Conservation (phyloP, 2,329 filamentous ascomycete genomes). For the Trichoderma lentiforme region DNA sequence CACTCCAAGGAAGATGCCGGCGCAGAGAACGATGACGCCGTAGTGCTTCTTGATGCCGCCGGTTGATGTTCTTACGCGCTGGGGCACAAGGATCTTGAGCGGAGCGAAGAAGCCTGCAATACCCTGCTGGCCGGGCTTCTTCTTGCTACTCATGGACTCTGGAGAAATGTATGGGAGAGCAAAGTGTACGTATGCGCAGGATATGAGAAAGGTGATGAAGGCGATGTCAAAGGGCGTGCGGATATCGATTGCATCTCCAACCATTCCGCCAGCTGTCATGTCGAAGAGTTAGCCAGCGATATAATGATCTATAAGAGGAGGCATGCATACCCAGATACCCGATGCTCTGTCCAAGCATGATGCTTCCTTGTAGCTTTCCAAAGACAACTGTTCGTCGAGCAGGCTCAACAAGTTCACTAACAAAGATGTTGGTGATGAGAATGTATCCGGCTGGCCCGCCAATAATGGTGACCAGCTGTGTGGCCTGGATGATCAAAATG, state of each 20-base stretch:
- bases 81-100: slow-evolving; percentile 58
- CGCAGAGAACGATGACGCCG: slow-evolving; percentile 61
- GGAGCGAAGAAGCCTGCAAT: slow-evolving; percentile 61
- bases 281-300: background rate
- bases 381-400: slow-evolving; percentile 60
- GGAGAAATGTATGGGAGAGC: slow-evolving; percentile 51
- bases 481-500: slow-evolving; percentile 65
- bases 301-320: too few relatives aligned
- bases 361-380: slow-evolving; percentile 61
- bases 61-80: slow-evolving; percentile 48
- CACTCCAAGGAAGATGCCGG: slow-evolving; percentile 65
- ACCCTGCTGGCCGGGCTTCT: slow-evolving; percentile 27
- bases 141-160: slow-evolving; percentile 26
- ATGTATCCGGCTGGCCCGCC: slow-evolving; percentile 69
- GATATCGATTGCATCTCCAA: slow-evolving; percentile 62
- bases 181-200: slow-evolving; percentile 41
- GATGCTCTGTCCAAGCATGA: slow-evolving; percentile 64
- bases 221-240: slow-evolving; percentile 63
- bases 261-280: slow-evolving; percentile 54
- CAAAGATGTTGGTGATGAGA: slow-evolving; percentile 65
- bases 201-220: slow-evolving; percentile 51
- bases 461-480: slow-evolving; percentile 64
- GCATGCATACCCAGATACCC: slow-evolving; percentile 52
- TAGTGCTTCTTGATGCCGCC: slow-evolving; percentile 55
- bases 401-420: slow-evolving; percentile 61